These are phyloP conservation scores for Macrolepiota dolichaula DNA, from an alignment of 768 basidiomycete species.

Conservation along the genomic window DNA sequence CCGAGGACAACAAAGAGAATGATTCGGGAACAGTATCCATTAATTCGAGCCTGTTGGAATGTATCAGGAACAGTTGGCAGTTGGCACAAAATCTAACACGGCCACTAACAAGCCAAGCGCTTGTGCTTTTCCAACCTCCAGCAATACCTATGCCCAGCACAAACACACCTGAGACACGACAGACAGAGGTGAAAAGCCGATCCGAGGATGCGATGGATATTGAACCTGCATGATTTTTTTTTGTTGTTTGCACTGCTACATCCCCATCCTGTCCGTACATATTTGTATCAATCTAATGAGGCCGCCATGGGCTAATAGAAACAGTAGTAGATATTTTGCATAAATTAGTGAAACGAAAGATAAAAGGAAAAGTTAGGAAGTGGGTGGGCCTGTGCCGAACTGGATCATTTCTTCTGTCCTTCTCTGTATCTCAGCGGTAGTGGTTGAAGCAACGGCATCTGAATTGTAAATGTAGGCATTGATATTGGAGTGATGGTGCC, in stretches of 20 bases:
- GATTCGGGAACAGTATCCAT: constrained; percentile 23
- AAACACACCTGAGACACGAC: background rate
- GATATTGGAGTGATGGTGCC: constrained; percentile 62
- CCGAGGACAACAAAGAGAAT: constrained; percentile 34
- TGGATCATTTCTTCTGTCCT: constrained; percentile 48
- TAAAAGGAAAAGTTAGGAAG: constrained; percentile 13
- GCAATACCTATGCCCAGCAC: constrained; percentile 11
- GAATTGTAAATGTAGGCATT: constrained; percentile 36
- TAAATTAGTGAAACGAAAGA: constrained; percentile 11
- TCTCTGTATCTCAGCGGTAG: constrained; percentile 34
- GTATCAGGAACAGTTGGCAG: constrained; percentile 31
- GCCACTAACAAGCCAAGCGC: constrained; percentile 36
- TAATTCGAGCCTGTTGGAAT: constrained; percentile 42
- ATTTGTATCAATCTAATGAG: background rate
- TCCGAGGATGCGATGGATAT: constrained; percentile 49
- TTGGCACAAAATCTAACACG: constrained; percentile 19
- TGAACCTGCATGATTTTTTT: constrained; percentile 24
- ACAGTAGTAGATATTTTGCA: constrained; percentile 17
- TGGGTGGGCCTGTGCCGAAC: constrained; percentile 35
- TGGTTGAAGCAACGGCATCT: constrained; percentile 27
- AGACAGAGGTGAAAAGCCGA: background rate
- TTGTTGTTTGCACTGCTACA: background rate
- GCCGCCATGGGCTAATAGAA: constrained; percentile 17
- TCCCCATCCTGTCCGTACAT: background rate
- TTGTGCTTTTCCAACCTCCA: constrained; percentile 52